Percentiles rank a stretch among this genome's conserved stretches.
These are phyloP conservation scores for Gonium pectorale DNA, from an alignment of 139 green algal species.

Conservation along the genomic window DNA sequence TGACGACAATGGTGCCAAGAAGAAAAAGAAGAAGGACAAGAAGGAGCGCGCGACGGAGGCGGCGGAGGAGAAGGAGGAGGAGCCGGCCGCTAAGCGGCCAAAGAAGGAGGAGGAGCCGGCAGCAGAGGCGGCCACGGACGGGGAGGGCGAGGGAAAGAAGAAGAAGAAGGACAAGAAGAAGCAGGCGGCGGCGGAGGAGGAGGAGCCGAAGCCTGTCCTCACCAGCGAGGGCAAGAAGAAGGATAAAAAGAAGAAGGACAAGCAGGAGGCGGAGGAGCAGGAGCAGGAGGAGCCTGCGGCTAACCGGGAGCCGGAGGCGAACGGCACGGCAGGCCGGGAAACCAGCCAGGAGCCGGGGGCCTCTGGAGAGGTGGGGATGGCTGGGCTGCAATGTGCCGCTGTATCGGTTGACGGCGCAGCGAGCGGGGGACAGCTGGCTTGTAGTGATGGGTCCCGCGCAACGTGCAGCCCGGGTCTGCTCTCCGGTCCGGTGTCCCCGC, in stretches of 20 bases:
- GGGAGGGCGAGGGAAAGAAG: neutral
- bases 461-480: too few species aligned
- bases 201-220: neutral
- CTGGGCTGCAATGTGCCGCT: too few species aligned
- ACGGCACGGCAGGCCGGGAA: conserved; percentile 14
- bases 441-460: too few species aligned
- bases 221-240: conserved; percentile 48
- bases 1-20: conserved; percentile 14
- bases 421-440: too few species aligned
- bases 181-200: neutral
- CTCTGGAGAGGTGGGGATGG: neutral
- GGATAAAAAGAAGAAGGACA: conserved; percentile 42
- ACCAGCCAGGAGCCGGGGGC: conserved; percentile 7
- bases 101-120: conserved; percentile 30
- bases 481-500: too few species aligned
- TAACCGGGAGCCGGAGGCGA: conserved; percentile 16
- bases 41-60: neutral
- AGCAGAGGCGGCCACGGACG: neutral
- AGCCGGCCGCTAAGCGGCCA: neutral
- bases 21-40: conserved; percentile 13
- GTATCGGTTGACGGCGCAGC: too few species aligned
- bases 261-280: conserved; percentile 3
- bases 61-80: conserved; percentile 14
- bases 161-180: conserved; percentile 38
- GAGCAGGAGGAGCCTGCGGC: neutral